Evolutionary conservation across 805 yeast genomes (phyloP), one percentile per base, ranked within the genome.

Genomic region (Nakazawaea laoshanensis): DNA sequence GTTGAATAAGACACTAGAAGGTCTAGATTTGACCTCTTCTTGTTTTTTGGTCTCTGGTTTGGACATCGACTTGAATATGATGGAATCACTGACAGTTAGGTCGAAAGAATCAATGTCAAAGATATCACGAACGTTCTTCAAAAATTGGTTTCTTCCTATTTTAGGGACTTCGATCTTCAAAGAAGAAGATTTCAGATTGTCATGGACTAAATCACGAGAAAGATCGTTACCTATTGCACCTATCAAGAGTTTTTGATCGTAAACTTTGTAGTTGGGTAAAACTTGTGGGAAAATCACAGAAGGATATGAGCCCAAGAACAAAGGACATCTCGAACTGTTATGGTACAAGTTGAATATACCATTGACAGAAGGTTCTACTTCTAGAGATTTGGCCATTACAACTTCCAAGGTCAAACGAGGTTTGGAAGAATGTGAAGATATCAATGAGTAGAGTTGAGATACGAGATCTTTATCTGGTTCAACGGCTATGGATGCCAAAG

Each of bases 261-360:
- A 77, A 12, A 81, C 57, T 31, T 71, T 65, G 49, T 74, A 80
- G 17, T 59, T 57, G 10, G 79, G 73, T 11, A 70, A 49, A 11
- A 66, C 41, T 29, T 72, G 77, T 3, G 81, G 76, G 48, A 80
- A 81, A 31, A 81, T 42, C 9, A 79, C 61, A 2, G 89, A 81
- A 10, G 78, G 54, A 44, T 74, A 77, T 3, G 79, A 67, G 4
- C 88, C 88, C 2, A 67, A 58, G 14, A 72, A 52, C 29, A 81
- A 49, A 1, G 86, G 78, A 28, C 74, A 64, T 50, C 74, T 60
- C 22, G 74, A 67, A 3, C 59, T 47, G 32, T 58, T 56, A 43
- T 70, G 71, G 24, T 46, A 52, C 25, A 55, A 55, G 28, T 60
- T 50, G 38, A 65, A 67, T 15, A 56, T 44, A 8, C 77, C 77